Percentiles rank a stretch among this genome's conserved stretches.
Conservation (phyloP, 129 eudicot genomes). For the Calendula officinalis region DNA sequence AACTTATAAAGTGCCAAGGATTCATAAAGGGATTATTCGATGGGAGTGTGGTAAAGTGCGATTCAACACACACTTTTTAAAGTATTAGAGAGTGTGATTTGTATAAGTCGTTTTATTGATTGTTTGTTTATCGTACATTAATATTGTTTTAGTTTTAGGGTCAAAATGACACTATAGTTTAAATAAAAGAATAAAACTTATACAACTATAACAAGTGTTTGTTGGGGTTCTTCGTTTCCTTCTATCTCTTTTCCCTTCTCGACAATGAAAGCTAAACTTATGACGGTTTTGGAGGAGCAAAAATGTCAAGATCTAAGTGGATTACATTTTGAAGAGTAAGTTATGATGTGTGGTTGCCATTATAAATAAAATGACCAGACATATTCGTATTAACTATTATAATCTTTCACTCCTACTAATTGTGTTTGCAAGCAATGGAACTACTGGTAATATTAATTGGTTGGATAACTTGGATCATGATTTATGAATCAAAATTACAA, state of each 20-base stretch:
- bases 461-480: no score
- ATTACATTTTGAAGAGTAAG: neutral
- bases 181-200: neutral
- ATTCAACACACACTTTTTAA: neutral
- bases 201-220: neutral
- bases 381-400: neutral
- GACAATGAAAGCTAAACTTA: neutral
- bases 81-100: neutral
- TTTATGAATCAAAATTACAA: no score
- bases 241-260: neutral
- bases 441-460: no score
- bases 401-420: neutral
- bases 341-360: neutral
- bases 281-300: neutral
- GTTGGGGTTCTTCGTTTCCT: neutral
- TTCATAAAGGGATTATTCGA: neutral
- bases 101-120: neutral
- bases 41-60: constrained; percentile 3
- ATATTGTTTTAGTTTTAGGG: neutral
- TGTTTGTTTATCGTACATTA: neutral
- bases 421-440: no score
- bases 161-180: constrained; percentile 6
- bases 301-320: neutral
- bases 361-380: neutral
- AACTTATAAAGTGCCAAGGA: neutral